phyloP scores from a whole-genome alignment of 1,139 yeast species.

The Hemisphaericaspora subhashii region DNA sequence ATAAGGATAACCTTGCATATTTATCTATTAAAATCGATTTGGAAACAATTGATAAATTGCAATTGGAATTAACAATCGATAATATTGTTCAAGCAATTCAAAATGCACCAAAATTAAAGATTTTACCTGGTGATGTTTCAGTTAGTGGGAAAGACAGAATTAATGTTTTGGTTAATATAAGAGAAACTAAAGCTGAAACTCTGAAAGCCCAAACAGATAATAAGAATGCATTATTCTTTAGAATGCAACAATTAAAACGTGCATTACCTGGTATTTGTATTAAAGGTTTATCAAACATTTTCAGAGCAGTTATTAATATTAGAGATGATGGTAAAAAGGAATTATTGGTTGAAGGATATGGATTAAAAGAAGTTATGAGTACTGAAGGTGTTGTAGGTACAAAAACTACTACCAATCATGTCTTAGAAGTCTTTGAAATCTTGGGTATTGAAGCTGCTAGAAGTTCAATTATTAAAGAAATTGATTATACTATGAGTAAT shows the following conservation, averaged over 20 bases:
- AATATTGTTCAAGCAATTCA: conserved; percentile 84
- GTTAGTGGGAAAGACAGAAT: conserved; percentile 67
- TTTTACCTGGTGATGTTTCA: conserved; percentile 69
- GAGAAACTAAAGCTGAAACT: conserved; percentile 50
- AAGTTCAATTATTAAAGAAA: conserved; percentile 87
- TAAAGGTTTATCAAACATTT: conserved; percentile 86
- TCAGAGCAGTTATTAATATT: conserved; percentile 96
- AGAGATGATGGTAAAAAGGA: conserved; percentile 85
- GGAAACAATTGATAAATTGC: conserved; percentile 83
- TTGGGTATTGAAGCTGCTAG: conserved; percentile 98
- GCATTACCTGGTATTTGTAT: conserved; percentile 84
- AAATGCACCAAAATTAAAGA: conserved; percentile 86
- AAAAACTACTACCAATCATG: conserved; percentile 87
- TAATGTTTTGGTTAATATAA: conserved; percentile 66
- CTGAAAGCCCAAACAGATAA: conserved; percentile 27
- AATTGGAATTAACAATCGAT: conserved; percentile 81
- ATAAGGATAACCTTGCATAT: conserved; percentile 75
- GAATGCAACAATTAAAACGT: conserved; percentile 87
- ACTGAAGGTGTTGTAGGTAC: conserved; percentile 95
- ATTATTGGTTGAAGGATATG: conserved; percentile 95
- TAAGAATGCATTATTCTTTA: conserved; percentile 67
- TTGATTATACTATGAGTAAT: conserved; percentile 96
- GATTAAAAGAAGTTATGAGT: conserved; percentile 92
- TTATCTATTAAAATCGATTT: conserved; percentile 81
- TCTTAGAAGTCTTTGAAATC: conserved; percentile 84